Evolutionary conservation across 768 basidiomycete genomes (phyloP), one percentile per base, ranked within the genome.

Genomic region (Heimioporus sp.): DNA sequence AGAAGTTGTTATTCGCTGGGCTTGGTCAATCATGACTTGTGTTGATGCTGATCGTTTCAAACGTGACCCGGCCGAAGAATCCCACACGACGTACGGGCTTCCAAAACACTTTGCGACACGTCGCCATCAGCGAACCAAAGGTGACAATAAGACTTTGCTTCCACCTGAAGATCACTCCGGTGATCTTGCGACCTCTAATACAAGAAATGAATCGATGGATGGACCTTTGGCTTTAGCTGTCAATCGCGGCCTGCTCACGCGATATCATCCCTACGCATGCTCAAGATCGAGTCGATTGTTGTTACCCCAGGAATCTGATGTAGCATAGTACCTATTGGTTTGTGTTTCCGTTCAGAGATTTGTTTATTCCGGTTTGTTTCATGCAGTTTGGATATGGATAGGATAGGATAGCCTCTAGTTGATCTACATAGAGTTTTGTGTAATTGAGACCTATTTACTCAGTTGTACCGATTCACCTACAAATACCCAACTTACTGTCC

Each of bases 261-360:
- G 61, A 15, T 19, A 52, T 24, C 59, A 55, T 48, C 67, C 67
- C 15, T 61, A 67, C 32, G 34, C 41, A 7, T 57, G 65, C 21
- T 43, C 52, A 11, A 13, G 20, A 0, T 51, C 65, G 7, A 59
- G 20, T 43, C 53, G 51, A n/a, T 19, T 65, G 40, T 5, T 62
- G 10, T 41, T 68, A 10, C 57, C 66, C 17, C 50, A 28, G 30
- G 62, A 62, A 50, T 45, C 37, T 10, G 40, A 52, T 38, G 21
- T 19, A 28, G 24, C 24, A 28, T 7, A 28, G 24, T 28, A 7
- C 5, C 24, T 28, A 28, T 28, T 28, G 7, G 24, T 28, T 28
- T 28, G 24, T 28, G 24, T 28, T 30, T 15, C 10, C 11, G 2
- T 39, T 41, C 16, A 15, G 42, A 21, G 40, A 31, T 39, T n/a